phyloP scores from a whole-genome alignment of 225 moss, liverwort and hornwort species.

The Sphagnum tenellum region DNA sequence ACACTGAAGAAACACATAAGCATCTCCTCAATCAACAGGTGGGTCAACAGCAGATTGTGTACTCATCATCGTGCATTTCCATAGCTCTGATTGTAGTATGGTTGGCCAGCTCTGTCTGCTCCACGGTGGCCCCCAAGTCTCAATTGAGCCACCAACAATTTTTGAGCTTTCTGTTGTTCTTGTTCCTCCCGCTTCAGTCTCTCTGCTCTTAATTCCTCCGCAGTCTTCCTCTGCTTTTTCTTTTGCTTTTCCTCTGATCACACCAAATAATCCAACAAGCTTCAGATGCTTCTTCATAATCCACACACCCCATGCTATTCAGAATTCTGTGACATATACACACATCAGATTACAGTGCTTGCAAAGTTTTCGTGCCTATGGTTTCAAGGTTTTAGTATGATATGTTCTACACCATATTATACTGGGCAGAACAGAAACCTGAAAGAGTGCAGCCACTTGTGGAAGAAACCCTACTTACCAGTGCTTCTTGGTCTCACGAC shows the following conservation, averaged over 20 bases:
- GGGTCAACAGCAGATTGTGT: too few relatives aligned
- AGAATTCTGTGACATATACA: too few relatives aligned
- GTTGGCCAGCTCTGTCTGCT: constrained; percentile 37
- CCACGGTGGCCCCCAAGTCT: constrained; percentile 26
- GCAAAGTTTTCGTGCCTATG: too few relatives aligned
- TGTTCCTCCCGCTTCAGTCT: constrained; percentile 70
- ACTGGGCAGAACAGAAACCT: background rate
- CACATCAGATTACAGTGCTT: too few relatives aligned
- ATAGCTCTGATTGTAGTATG: constrained; percentile 74
- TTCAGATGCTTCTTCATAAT: too few relatives aligned
- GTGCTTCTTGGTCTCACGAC: constrained; percentile 11
- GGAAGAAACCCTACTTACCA: constrained; percentile 14
- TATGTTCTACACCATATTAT: background rate
- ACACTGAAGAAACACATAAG: too few relatives aligned
- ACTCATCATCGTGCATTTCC: constrained; percentile 61
- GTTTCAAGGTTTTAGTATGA: too few relatives aligned
- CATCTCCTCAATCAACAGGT: too few relatives aligned
- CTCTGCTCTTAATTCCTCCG: constrained; percentile 80
- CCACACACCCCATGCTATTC: too few relatives aligned
- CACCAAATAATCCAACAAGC: too few relatives aligned
- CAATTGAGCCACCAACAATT: constrained; percentile 35
- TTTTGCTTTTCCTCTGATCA: constrained; percentile 11
- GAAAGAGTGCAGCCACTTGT: background rate
- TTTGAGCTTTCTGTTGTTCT: constrained; percentile 64
- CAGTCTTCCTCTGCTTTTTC: constrained; percentile 32